These are phyloP conservation scores for Coniella vitis DNA, from an alignment of 2,329 filamentous ascomycete species.

Conservation along the genomic window DNA sequence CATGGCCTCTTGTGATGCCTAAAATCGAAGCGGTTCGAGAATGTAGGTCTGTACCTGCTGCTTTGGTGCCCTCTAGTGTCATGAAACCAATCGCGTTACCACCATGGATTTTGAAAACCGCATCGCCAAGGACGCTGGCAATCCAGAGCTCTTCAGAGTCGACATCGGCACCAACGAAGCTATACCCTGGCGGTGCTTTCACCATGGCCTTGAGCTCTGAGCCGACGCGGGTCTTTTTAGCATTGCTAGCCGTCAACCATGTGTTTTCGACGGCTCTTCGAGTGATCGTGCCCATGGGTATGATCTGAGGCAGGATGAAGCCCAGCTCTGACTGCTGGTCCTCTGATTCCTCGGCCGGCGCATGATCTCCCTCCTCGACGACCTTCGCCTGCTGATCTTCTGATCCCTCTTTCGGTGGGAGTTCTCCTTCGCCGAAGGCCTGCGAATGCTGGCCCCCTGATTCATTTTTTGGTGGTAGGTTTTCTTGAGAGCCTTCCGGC, in stretches of 20 bases:
- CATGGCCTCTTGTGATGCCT: constrained; percentile 89
- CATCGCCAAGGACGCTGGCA: constrained; percentile 87
- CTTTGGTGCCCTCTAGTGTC: constrained; percentile 94
- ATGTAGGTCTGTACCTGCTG: constrained; percentile 87
- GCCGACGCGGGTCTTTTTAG: constrained; percentile 90
- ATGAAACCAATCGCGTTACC: constrained; percentile 98
- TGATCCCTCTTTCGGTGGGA: too few species aligned
- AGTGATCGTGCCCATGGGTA: constrained; percentile 97
- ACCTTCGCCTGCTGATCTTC: too few species aligned
- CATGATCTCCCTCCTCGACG: too few species aligned
- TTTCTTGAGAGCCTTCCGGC: too few species aligned
- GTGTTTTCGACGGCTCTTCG: constrained; percentile 93
- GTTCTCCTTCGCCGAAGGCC: too few species aligned
- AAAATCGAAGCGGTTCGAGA: constrained; percentile 88
- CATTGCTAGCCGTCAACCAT: constrained; percentile 96
- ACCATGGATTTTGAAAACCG: constrained; percentile 89
- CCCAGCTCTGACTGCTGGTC: constrained; percentile 39
- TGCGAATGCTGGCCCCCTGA: too few species aligned
- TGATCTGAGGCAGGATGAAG: constrained; percentile 89
- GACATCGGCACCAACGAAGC: constrained; percentile 93
- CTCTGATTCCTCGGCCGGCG: constrained; percentile 5
- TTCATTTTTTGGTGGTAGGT: too few species aligned
- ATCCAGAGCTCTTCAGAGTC: constrained; percentile 99
- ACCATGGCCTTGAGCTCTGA: constrained; percentile 98
- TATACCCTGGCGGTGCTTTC: constrained; percentile 80